Base-by-base conservation (phyloP, 495 filamentous ascomycete genomes). In the Penicillium cosmopolitanum region DNA sequence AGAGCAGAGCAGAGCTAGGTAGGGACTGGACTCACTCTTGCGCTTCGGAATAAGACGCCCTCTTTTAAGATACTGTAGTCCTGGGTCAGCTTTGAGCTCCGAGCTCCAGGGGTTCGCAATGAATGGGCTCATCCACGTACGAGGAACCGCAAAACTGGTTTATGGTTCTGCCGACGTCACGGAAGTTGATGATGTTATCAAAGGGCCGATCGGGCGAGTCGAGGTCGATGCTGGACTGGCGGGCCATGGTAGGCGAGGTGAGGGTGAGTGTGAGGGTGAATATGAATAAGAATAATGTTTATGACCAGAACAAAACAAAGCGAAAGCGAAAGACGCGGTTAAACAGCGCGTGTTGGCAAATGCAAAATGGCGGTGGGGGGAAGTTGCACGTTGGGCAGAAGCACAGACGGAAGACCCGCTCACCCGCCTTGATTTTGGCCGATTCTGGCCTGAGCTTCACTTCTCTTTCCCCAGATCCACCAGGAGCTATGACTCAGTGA, bases 131-230 rank as follows among this genome's bases (percentile, higher is more conserved):
- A 23, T 11, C 51, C 18, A 60, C 79, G 65, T 74, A 88, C 87
- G 78, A 77, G 46, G 73, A 70, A 3, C 81, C 81, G 18, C 80
- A 63, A 43, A 81, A 79, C 21, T 78, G 70, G 57, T 95, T 95
- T 56, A 93, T 77, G 12, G 85, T 86, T 55, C 80, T 75, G n/a
- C 87, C 92, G 55, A 95, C 88, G 80, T 96, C 92, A 36, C 92
- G 86, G 73, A 96, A 93, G 69, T 96, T 95, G 70, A 90, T 77
- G 59, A 94, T 84, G 42, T 80, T 85, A 52, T 89, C 79, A 60
- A 93, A 87, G 1, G 79, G 76, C 4, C 75, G 69, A 53, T 76
- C 73, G 44, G 74, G 67, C n/a, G 76, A 74, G 65, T 69, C 74
- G 47, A 78, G 73, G 63, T 76, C 74, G 25, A 77, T 63, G 60